Conservation (phyloP, 2,329 filamentous ascomycete species). For the Paraphoma chrysanthemicola region DNA sequence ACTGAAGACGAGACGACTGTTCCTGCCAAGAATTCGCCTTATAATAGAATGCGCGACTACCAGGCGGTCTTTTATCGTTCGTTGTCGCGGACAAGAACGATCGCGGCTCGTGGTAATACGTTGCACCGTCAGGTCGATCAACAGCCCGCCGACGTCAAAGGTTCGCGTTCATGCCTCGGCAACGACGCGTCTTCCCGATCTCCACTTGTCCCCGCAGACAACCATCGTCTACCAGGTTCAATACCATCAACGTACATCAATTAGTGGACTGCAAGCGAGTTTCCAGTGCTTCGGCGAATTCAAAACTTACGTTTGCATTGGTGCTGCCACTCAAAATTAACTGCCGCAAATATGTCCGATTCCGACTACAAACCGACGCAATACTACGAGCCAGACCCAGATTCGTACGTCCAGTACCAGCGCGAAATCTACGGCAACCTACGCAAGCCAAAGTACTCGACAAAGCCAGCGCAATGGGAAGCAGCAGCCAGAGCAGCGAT, state of each 20-base stretch:
- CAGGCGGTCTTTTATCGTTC: neutral
- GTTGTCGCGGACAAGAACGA: neutral
- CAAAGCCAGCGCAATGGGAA: conserved; percentile 51
- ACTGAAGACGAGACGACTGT: neutral
- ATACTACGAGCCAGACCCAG: conserved; percentile 46
- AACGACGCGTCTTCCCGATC: neutral
- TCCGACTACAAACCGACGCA: conserved; percentile 11
- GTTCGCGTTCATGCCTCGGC: conserved; percentile 2
- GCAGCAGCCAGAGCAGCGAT: conserved; percentile 41
- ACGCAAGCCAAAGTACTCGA: conserved; percentile 48
- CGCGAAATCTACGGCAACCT: conserved; percentile 49
- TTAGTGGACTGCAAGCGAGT: no score
- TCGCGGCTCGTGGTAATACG: no score
- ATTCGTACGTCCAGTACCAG: conserved; percentile 40
- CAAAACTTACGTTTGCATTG: neutral
- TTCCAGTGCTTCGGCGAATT: no score
- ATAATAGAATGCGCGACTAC: neutral
- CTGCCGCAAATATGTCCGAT: conserved; percentile 11
- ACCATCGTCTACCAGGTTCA: neutral
- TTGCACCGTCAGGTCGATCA: no score
- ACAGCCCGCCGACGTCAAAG: neutral
- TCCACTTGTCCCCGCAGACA: conserved; percentile 1
- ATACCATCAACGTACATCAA: neutral
- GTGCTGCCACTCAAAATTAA: neutral
- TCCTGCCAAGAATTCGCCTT: conserved; percentile 5